Percentiles rank a stretch among this genome's conserved stretches.
phyloP scores from a whole-genome alignment of 1,284 basidiomycete genomes.

The Pascua guehoae region DNA sequence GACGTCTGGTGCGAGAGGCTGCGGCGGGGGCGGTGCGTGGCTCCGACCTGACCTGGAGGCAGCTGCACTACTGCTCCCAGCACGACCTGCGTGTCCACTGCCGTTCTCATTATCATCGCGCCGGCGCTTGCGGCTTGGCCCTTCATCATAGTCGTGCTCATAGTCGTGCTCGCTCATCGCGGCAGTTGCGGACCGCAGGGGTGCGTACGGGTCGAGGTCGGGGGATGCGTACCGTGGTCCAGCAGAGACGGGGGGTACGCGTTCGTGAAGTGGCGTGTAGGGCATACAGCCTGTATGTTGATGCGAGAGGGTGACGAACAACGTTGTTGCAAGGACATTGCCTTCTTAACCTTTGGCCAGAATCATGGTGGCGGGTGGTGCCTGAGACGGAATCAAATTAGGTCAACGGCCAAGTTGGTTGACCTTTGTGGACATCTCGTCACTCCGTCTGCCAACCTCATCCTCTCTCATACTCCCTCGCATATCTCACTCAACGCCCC shows the following conservation, averaged over 20 bases:
- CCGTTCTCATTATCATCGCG: slow-evolving; percentile 15
- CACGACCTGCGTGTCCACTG: neutral
- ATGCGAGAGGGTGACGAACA: neutral
- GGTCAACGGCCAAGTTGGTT: neutral
- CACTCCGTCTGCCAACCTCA: neutral
- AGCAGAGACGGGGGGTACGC: slow-evolving; percentile 16
- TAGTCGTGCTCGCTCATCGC: neutral
- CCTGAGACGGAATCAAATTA: neutral
- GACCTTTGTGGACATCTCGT: neutral
- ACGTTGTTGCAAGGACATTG: neutral
- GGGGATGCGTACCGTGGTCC: slow-evolving; percentile 33
- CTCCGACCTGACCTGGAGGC: neutral
- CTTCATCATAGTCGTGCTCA: slow-evolving; percentile 14
- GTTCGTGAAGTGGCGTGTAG: slow-evolving; percentile 38
- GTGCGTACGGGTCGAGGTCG: slow-evolving; percentile 25
- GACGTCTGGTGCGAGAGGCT: neutral
- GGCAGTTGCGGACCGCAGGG: neutral
- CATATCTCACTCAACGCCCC: neutral
- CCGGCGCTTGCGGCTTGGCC: slow-evolving; percentile 29
- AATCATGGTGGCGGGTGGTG: neutral
- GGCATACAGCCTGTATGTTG: slow-evolving; percentile 10
- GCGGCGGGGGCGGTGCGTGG: neutral
- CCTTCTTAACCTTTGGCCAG: neutral
- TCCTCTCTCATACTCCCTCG: neutral
- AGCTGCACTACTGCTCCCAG: neutral